Evolutionary conservation across 2,329 filamentous ascomycete species (phyloP), one percentile per base, ranked within the genome.

Genomic region (Bipolaris victoriae): DNA sequence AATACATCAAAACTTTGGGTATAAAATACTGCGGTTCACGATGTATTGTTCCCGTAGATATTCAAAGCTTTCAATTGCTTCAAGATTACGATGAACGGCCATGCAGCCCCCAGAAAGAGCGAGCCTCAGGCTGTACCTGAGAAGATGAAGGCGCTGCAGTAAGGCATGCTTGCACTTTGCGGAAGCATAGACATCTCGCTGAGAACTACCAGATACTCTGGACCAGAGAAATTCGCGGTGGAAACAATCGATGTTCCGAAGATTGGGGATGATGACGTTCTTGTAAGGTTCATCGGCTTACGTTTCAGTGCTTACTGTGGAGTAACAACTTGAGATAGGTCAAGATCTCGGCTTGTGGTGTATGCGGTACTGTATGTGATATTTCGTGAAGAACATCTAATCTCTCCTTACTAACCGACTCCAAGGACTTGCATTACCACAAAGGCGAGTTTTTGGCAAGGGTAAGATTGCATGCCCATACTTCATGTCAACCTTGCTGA

Each of bases 131-230:
- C 35, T 9, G 24, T 69, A 7, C 67, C 67, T 0, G 41, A 55
- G 36, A 66, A 56, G 41, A 69, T 69, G 67, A 69, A 62, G 24
- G 65, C 65, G 24, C 41, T 69, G 36, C 67, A 66, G 67, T 69
- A 56, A 53, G 61, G 15, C 33, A 45, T 31, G 18, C 51, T 45
- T 26, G 39, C 13, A 13, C 24, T 31, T 20, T 26, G 15, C 9
- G 3, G 26, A 3, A 20, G 3, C 15, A 5, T 3, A 22, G 4
- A 11, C 40, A 15, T 9, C 15, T 20, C 29, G 35, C 53, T 63
- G 10, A 62, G n/a, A 11, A 5, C 7, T 1, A 13, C 4, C n/a
- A 69, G 67, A 52, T 69, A 68, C 40, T 67, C 67, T 0, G 63
- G 29, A 0, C 55, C 66, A 1, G 67, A 69, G 31, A 56, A 51